Evolutionary conservation across 495 filamentous ascomycete genomes (phyloP), one percentile per base, ranked within the genome.

Genomic region (Xylaria cubensis): DNA sequence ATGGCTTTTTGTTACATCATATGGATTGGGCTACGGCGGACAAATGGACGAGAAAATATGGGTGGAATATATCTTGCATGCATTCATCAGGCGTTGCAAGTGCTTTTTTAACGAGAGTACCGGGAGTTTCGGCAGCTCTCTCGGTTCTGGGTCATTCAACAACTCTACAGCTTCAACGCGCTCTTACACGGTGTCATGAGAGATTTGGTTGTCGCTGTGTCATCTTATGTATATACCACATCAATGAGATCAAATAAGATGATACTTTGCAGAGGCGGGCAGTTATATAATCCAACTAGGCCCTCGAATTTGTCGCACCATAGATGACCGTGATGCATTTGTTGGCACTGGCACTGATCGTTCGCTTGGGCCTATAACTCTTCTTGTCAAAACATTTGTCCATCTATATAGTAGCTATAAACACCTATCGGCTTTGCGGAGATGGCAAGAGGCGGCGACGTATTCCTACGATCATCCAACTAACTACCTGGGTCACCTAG

Each of bases 41-140:
- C 68, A 75, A 74, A 61, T 58, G 77, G 72, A 77, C 59, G 71
- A 73, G 74, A 79, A 76, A 69, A 65, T 24, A 42, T 44, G 61
- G 44, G 36, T 29, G 61, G 39, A 29, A 64, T 67, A 67, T 67
- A 67, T 65, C 72, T 79, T 79, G 77, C 77, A 79, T 79, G 75
- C 77, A 79, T 79, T 79, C 77, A 79, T 79, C 77, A 79, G 77
- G 77, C 77, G 77, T 79, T 79, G 77, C 77, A 79, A 79, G 75
- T 74, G 76, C 72, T 64, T 71, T 64, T 53, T 15, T 53, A 34
- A 51, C 34, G 15, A 69, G 67, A 69, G 53, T 44, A 69, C 41
- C 67, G 41, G 42, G 67, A 69, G 56, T 59, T 24, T 55, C 56
- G 42, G 67, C 68, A 70, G 68, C 68, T 62, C 53, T 51, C 63